phyloP scores from a whole-genome alignment of 306 rosid species.

The Quercus engelmannii region DNA sequence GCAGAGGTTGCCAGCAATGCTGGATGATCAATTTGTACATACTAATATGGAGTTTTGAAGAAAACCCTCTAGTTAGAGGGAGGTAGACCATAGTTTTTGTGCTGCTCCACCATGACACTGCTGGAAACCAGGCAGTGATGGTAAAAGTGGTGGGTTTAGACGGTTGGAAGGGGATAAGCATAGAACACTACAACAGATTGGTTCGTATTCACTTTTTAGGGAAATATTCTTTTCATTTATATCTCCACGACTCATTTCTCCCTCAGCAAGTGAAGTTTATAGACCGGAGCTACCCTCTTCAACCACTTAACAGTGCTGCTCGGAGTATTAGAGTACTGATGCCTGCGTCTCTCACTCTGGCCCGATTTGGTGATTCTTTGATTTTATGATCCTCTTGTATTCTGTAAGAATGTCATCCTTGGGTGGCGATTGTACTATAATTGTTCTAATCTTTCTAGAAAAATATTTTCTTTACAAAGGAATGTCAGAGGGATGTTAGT shows the following conservation, averaged over 20 bases:
- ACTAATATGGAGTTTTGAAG: slow-evolving; percentile 32
- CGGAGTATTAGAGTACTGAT: slow-evolving; percentile 21
- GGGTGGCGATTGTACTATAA: slow-evolving; percentile 55
- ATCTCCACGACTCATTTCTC: slow-evolving; percentile 21
- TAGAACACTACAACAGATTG: slow-evolving; percentile 35
- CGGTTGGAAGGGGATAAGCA: slow-evolving; percentile 36
- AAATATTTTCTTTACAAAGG: slow-evolving; percentile 35
- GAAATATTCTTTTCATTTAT: slow-evolving; percentile 24
- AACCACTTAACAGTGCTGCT: slow-evolving; percentile 34
- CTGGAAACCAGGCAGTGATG: slow-evolving; percentile 31
- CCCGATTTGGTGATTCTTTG: slow-evolving; percentile 58
- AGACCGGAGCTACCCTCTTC: slow-evolving; percentile 30
- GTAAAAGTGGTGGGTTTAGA: slow-evolving; percentile 19
- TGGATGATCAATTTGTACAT: slow-evolving; percentile 45
- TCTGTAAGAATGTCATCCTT: slow-evolving; percentile 36
- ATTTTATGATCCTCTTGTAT: slow-evolving; percentile 41
- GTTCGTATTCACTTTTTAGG: slow-evolving; percentile 22
- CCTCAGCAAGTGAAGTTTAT: slow-evolving; percentile 24
- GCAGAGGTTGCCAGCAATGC: slow-evolving; percentile 83
- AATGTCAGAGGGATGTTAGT: slow-evolving; percentile 37
- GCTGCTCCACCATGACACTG: slow-evolving; percentile 28
- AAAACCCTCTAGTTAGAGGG: slow-evolving; percentile 13
- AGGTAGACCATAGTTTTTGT: slow-evolving; percentile 28
- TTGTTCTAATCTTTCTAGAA: slow-evolving; percentile 32
- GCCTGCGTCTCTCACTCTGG: slow-evolving; percentile 20